A percentile compares a stretch with the other conserved stretches of the same genome.
phyloP scores from a whole-genome alignment of 176 grass and related monocot species.

The Eleusine indica region DNA sequence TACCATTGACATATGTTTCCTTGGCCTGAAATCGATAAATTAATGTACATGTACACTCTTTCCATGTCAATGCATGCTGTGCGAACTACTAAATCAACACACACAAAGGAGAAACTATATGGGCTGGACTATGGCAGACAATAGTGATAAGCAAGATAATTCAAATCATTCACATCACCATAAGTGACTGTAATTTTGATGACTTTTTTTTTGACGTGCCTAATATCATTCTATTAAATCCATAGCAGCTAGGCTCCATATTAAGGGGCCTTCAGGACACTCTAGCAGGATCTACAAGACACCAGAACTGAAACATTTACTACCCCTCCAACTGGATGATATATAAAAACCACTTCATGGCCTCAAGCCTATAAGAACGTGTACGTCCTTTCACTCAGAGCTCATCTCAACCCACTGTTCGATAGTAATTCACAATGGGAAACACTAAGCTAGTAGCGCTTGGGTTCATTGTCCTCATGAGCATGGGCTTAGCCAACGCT shows the following conservation, averaged over 20 bases:
- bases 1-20: no score
- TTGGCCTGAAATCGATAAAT: no score
- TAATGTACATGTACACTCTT: no score
- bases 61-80: no score
- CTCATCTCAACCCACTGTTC: neutral
- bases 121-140: neutral
- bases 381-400: neutral
- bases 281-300: neutral
- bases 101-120: no score
- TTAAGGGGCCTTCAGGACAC: neutral
- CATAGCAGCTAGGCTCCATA: neutral
- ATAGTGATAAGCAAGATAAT: neutral
- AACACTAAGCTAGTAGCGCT: slow-evolving; percentile 38
- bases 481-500: slow-evolving; percentile 37
- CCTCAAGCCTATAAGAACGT: slow-evolving; percentile 31
- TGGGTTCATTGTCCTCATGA: slow-evolving; percentile 41
- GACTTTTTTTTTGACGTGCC: neutral
- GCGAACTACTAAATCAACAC: no score
- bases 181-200: neutral
- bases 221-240: neutral
- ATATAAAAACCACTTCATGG: neutral
- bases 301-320: no score
- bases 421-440: slow-evolving; percentile 17
- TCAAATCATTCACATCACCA: neutral
- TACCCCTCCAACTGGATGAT: neutral